Base-by-base conservation (phyloP, 2,329 filamentous ascomycete genomes). In the Ophioceras dolichostomum region DNA sequence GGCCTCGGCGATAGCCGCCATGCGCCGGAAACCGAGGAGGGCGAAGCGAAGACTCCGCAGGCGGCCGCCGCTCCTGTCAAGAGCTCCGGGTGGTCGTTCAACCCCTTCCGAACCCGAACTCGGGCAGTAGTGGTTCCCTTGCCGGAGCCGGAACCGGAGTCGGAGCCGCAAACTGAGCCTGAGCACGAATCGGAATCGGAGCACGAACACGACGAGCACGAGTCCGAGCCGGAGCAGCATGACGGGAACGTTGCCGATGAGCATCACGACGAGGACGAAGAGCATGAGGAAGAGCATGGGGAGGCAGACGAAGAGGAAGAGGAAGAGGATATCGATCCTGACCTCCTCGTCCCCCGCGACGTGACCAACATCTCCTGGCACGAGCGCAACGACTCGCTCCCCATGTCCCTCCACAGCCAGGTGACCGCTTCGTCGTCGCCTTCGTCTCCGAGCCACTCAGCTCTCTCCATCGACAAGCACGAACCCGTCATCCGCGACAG, bases 351-450 rank as follows among this genome's bases (percentile, higher is more conserved):
- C 5, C 47, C 53, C 2, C 50, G 49, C 8, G 53, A 58, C 34
- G 51, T 54, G n/a, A 56, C 55, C 5, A 46, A 58, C 37, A 35
- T 50, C 0, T 39, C 54, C 0, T 60, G 54, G 55, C 49, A 52
- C 31, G 46, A 42, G 4, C 48, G 52, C 10, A 46, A 45, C 14
- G 51, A 51, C 17, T 57, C 54, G 14, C 51, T 54, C 1, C 56
- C 59, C 0, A 47, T 49, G 32, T 62, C 59, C 1, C 31, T 54
- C 14, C 50, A 46, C 32, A 61, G 57, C 47, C 52, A 53, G 28
- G 55, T 50, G 18, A 60, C 57, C 1, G 34, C 58, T 3, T 57
- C 57, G 10, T 57, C 59, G 0, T 41, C 50, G 0, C 50, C 54
- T 0, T 50, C 52, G 0, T 59, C 58, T 3, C 57, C 55, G 1